Evolutionary conservation across 225 moss, liverwort and hornwort genomes (phyloP).

Genomic region (Bryoerythrophyllum caledonicum): DNA sequence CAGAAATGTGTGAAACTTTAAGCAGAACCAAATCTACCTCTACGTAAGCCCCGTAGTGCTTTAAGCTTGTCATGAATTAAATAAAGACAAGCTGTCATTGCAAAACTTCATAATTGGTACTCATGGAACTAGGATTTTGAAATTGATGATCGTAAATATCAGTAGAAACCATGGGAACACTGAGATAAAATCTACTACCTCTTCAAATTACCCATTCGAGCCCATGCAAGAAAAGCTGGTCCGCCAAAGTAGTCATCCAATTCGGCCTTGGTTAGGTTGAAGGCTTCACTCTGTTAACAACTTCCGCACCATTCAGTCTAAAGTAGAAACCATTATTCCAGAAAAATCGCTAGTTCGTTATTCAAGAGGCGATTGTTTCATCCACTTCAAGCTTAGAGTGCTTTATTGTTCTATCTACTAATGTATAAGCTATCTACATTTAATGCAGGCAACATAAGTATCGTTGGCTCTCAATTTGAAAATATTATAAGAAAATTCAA

Average conservation of each 20-base stretch:
- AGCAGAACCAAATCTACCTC: slow-evolving; percentile 3
- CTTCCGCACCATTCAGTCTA: slow-evolving; percentile 16
- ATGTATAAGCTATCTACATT: slow-evolving; percentile 1
- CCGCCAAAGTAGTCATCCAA: slow-evolving; percentile 90
- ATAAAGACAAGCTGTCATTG: not conserved
- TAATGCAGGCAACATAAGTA: not conserved
- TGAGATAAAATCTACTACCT: slow-evolving; percentile 44
- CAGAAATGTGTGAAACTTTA: not conserved
- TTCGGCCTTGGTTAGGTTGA: slow-evolving; percentile 73
- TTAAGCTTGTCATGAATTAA: not conserved
- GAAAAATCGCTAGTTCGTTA: not conserved
- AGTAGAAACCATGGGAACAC: slow-evolving; percentile 2
- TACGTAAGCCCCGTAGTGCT: slow-evolving; percentile 1
- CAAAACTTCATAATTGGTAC: slow-evolving; percentile 8
- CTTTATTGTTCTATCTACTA: slow-evolving; percentile 1
- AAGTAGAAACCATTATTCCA: not conserved
- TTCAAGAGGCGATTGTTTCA: not conserved
- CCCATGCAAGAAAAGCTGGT: slow-evolving; percentile 93
- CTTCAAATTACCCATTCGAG: slow-evolving; percentile 91
- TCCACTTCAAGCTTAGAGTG: not conserved
- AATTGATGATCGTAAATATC: not conserved
- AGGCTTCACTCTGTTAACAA: slow-evolving; percentile 57
- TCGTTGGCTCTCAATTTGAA: slow-evolving; percentile 2
- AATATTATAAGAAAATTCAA: slow-evolving; percentile 1
- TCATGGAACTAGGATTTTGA: not conserved